Base-by-base conservation (phyloP, 2,329 filamentous ascomycete species). In the Fusarium keratoplasticum region DNA sequence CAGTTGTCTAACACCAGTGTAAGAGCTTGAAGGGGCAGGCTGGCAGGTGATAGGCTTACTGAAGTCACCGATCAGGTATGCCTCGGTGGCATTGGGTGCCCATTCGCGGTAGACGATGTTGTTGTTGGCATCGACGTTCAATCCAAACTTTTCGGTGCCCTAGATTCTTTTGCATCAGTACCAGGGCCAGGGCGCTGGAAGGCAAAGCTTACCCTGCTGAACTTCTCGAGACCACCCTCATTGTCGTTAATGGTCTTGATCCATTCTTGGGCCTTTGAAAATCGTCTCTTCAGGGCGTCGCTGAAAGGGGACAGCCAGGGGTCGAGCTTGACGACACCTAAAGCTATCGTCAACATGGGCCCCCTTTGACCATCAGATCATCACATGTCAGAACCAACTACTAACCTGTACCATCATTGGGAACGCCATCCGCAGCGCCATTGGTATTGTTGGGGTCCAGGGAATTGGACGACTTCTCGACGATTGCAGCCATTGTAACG, bases 21-120 rank as follows among this genome's bases (percentile, higher is more conserved):
- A 57, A 85, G 82, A 59, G 59, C 25, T 40, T 60, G 20, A 6
- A 11, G 25, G 4, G 13, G 36, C 13, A 6, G 18, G 25, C 20
- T n/a, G 33, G 35, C 42, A 29, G 22, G 25, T 42, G 6, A 25
- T 9, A 9, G 27, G 81, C 91, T 76, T 86, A 95, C 93, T 99
- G 87, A 98, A 99, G 77, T 98, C 96, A 71, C 96, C 96, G 77
- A 97, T 93, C 61, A 99, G 89, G 81, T 92, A 95, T 59, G 96
- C 96, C 79, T 93, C 88, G 44, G 90, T 87, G 63, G 95, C 96
- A 86, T 95, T 97, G 29, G 96, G 95, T 1, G 96, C 96, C 96
- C 96, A 99, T 88, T 99, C 96, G 77, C 95, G 90, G 84, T 99
- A 99, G 67, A 89, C 87, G 75, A 99, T 95, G 82, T 95, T 95